Conservation (phyloP, 305 asterid genomes). For the Fraxinus baroniana region DNA sequence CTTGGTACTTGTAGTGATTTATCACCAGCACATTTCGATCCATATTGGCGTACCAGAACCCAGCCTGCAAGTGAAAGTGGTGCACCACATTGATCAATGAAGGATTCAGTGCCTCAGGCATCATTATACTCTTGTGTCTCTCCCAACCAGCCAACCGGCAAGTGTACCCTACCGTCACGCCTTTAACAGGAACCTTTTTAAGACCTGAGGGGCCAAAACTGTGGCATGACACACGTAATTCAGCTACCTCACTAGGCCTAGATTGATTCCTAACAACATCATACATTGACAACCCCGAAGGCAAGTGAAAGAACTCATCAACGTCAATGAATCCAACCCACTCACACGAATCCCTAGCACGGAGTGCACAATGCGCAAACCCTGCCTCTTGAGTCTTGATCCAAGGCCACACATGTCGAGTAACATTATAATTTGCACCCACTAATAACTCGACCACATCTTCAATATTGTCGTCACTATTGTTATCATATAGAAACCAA, state of each 20-base stretch:
- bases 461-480: slow-evolving; percentile 49
- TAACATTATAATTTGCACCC: slow-evolving; percentile 31
- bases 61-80: slow-evolving; percentile 55
- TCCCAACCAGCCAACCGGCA: slow-evolving; percentile 55
- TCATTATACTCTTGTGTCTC: slow-evolving; percentile 78
- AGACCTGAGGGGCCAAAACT: slow-evolving; percentile 74
- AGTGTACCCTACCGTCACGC: slow-evolving; percentile 64
- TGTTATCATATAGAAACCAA: slow-evolving; percentile 73
- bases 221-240: slow-evolving; percentile 47
- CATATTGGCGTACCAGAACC: slow-evolving; percentile 36
- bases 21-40: slow-evolving; percentile 39
- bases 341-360: slow-evolving; percentile 53
- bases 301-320: slow-evolving; percentile 65
- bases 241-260: slow-evolving; percentile 36
- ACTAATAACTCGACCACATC: slow-evolving; percentile 28
- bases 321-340: slow-evolving; percentile 85
- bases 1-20: slow-evolving; percentile 78
- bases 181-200: slow-evolving; percentile 33
- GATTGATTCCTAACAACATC: slow-evolving; percentile 26
- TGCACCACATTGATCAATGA: slow-evolving; percentile 63
- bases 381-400: slow-evolving; percentile 79
- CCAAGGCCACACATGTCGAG: slow-evolving; percentile 72
- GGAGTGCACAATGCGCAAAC: slow-evolving; percentile 63
- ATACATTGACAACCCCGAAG: slow-evolving; percentile 25
- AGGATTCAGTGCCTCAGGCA: slow-evolving; percentile 49